phyloP scores from a whole-genome alignment of 2,329 filamentous ascomycete genomes.

The Pseudocercospora ulei region DNA sequence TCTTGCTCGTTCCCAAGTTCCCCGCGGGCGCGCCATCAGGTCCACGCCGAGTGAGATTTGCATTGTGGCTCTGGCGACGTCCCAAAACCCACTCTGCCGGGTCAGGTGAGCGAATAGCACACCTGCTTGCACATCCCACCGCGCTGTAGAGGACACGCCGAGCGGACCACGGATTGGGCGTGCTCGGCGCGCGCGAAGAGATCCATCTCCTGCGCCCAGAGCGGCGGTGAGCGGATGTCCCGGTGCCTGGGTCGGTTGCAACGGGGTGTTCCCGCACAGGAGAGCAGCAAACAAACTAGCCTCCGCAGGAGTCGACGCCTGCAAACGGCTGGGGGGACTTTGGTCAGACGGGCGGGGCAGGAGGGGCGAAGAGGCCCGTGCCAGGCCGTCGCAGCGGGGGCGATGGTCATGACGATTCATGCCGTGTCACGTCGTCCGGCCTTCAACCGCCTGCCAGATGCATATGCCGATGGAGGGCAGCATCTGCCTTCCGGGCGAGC shows the following conservation, averaged over 20 bases:
- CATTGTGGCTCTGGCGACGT: slow-evolving; percentile 9
- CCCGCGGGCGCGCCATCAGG: slow-evolving; percentile 1
- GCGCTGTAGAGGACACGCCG: slow-evolving; percentile 3
- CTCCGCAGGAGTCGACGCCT: slow-evolving; percentile 7
- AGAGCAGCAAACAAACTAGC: slow-evolving; percentile 12
- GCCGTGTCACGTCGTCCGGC: slow-evolving; percentile 15
- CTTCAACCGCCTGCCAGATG: slow-evolving; percentile 13
- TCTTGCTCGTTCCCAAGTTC: slow-evolving; percentile 1
- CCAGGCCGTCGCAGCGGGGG: slow-evolving; percentile 11
- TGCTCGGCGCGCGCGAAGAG: slow-evolving; percentile 5
- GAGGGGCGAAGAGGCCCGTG: not conserved
- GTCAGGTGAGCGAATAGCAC: slow-evolving; percentile 11
- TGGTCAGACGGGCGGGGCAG: slow-evolving; percentile 2
- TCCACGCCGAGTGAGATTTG: slow-evolving; percentile 4
- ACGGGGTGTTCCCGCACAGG: slow-evolving; percentile 3
- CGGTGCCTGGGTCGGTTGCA: slow-evolving; percentile 3
- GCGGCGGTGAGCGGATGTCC: slow-evolving; percentile 13
- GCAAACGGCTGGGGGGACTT: slow-evolving; percentile 4
- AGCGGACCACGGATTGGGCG: slow-evolving; percentile 1
- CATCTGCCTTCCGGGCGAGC: no score
- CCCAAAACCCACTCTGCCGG: slow-evolving; percentile 10
- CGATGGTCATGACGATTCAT: slow-evolving; percentile 4
- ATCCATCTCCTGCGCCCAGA: slow-evolving; percentile 6
- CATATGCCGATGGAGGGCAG: slow-evolving; percentile 13
- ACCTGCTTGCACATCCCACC: not conserved